These are phyloP conservation scores for Komagataella ulmi DNA, from an alignment of 805 yeast genomes.

Conservation along the genomic window DNA sequence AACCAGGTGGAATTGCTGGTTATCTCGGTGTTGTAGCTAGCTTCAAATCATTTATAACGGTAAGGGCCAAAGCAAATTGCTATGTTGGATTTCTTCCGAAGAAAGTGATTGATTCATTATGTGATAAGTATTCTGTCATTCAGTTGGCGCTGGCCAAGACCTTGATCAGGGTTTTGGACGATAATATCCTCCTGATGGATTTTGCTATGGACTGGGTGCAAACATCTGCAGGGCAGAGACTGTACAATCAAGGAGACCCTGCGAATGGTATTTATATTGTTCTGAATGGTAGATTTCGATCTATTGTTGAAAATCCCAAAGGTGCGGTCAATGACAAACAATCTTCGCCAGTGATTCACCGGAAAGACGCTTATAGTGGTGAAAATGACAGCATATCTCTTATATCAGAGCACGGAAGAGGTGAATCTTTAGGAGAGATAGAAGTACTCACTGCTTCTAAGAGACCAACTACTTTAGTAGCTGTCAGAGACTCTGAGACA, in stretches of 20 bases:
- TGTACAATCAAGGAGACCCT: slow-evolving; percentile 70
- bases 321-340: neutral
- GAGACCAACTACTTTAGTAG: slow-evolving; percentile 58
- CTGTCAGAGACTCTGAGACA: slow-evolving; percentile 86
- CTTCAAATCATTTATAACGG: slow-evolving; percentile 60
- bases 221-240: slow-evolving; percentile 68
- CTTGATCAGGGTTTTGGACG: slow-evolving; percentile 52
- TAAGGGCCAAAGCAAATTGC: slow-evolving; percentile 45
- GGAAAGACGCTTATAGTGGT: neutral
- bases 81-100: slow-evolving; percentile 66
- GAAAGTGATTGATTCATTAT: slow-evolving; percentile 43
- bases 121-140: slow-evolving; percentile 66
- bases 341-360: neutral
- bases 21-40: slow-evolving; percentile 74
- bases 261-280: slow-evolving; percentile 90
- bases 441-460: slow-evolving; percentile 79
- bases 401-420: slow-evolving; percentile 80
- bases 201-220: slow-evolving; percentile 95
- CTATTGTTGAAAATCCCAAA: slow-evolving; percentile 22
- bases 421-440: slow-evolving; percentile 89
- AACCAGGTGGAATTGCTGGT: slow-evolving; percentile 79
- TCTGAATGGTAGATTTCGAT: slow-evolving; percentile 76
- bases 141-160: slow-evolving; percentile 69
- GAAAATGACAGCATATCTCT: slow-evolving; percentile 13
- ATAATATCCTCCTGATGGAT: slow-evolving; percentile 61